Conservation (phyloP, 164 flowering plant genomes). For the Chloranthus sessilifolius region DNA sequence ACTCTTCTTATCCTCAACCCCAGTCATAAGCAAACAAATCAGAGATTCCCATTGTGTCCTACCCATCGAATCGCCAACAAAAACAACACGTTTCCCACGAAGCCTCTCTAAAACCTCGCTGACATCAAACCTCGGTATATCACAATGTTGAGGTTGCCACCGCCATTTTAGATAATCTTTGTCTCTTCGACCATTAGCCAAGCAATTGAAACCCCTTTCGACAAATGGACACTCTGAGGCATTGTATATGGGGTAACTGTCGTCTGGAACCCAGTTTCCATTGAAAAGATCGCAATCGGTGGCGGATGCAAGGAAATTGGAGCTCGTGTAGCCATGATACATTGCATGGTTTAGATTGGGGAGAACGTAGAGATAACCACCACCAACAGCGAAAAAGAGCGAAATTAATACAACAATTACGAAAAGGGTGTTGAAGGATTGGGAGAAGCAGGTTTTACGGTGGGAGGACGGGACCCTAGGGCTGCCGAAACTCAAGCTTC, state of each 20-base stretch:
- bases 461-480: constrained; percentile 29
- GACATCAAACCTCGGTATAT: constrained; percentile 52
- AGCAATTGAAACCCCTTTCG: constrained; percentile 75
- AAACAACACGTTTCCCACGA: constrained; percentile 63
- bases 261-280: constrained; percentile 71
- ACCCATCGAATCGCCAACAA: constrained; percentile 89
- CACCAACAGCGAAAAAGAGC: constrained; percentile 32
- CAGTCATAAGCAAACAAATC: constrained; percentile 74
- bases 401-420: constrained; percentile 34
- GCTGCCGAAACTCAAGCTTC: constrained; percentile 27
- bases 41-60: constrained; percentile 90
- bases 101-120: constrained; percentile 36
- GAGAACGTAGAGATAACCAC: constrained; percentile 45
- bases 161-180: constrained; percentile 59
- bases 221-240: constrained; percentile 71
- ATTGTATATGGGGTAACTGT: constrained; percentile 68
- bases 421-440: constrained; percentile 27
- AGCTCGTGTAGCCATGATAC: constrained; percentile 18
- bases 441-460: constrained; percentile 33
- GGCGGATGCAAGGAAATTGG: constrained; percentile 12
- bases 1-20: constrained; percentile 55
- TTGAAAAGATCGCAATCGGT: constrained; percentile 54
- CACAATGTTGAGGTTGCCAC: constrained; percentile 86
- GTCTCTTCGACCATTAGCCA: constrained; percentile 71
- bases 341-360: constrained; percentile 42